A percentile compares a stretch with the other conserved stretches of the same genome.
These are phyloP conservation scores for Daldinia concentrica DNA, from an alignment of 495 filamentous ascomycete species.

Conservation along the genomic window DNA sequence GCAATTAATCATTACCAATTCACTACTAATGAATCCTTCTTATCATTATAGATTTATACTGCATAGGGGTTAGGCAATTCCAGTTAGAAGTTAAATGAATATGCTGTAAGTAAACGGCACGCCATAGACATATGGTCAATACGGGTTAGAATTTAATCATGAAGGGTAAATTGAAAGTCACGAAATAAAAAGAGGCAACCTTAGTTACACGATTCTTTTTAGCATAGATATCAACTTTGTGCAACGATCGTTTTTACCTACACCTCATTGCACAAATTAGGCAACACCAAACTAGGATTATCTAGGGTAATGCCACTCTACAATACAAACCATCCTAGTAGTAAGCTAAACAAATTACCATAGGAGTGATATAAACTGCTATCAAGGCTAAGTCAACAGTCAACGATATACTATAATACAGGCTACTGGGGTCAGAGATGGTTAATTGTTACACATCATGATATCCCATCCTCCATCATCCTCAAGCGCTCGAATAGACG, in stretches of 20 bases:
- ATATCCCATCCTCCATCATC: not conserved
- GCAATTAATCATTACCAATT: conserved; percentile 2
- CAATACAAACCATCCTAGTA: not conserved
- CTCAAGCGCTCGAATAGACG: not conserved
- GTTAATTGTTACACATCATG: not conserved
- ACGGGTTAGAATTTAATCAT: not conserved
- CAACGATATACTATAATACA: not conserved
- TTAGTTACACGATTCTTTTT: not conserved
- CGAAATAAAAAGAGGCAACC: not conserved
- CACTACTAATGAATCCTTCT: not conserved
- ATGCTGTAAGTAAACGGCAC: conserved; percentile 4
- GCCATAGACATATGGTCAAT: not conserved
- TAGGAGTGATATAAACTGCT: not conserved
- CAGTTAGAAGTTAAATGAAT: not conserved
- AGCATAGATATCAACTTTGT: not conserved
- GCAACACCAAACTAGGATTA: not conserved
- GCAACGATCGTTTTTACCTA: not conserved
- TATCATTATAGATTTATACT: not conserved
- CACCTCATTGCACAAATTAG: not conserved
- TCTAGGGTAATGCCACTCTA: not conserved
- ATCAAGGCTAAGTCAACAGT: not conserved
- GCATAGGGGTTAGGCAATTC: not conserved
- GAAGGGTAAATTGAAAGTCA: not conserved
- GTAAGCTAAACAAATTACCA: not conserved
- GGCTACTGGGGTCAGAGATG: not conserved